A percentile compares a stretch with the other conserved stretches of the same genome.
Conservation (phyloP, 257 asterid genomes). For the Forsythia viridissima region DNA sequence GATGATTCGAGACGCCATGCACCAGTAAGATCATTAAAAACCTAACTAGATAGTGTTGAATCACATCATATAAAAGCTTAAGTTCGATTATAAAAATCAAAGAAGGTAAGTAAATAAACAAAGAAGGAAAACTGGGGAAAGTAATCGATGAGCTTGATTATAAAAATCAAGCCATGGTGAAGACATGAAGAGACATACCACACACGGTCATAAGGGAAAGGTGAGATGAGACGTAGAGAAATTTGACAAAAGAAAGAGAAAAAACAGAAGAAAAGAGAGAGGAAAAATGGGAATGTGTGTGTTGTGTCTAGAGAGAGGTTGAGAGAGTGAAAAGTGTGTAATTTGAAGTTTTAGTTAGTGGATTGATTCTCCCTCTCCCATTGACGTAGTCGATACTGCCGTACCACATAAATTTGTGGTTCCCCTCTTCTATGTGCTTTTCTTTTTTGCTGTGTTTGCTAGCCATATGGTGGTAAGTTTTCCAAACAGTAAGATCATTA, state of each 20-base stretch:
- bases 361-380: neutral
- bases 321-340: neutral
- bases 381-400: neutral
- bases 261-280: neutral
- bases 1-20: slow-evolving; percentile 66
- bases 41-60: neutral
- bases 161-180: too few species aligned
- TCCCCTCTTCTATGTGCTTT: neutral
- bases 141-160: too few species aligned
- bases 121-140: too few species aligned
- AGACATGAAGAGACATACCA: too few species aligned
- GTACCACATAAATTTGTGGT: neutral
- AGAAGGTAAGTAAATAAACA: neutral
- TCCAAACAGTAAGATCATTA: neutral
- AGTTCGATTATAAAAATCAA: neutral
- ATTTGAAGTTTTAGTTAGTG: neutral
- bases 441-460: neutral
- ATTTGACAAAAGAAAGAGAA: too few species aligned
- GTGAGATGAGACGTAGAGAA: too few species aligned
- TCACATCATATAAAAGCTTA: neutral
- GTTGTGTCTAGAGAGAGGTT: neutral
- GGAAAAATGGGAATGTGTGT: neutral
- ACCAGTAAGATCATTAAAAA: slow-evolving; percentile 39
- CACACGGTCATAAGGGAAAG: too few species aligned
- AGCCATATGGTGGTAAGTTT: neutral